Conservation (phyloP, 208 protist species). For the Novymonas esmeraldas region DNA sequence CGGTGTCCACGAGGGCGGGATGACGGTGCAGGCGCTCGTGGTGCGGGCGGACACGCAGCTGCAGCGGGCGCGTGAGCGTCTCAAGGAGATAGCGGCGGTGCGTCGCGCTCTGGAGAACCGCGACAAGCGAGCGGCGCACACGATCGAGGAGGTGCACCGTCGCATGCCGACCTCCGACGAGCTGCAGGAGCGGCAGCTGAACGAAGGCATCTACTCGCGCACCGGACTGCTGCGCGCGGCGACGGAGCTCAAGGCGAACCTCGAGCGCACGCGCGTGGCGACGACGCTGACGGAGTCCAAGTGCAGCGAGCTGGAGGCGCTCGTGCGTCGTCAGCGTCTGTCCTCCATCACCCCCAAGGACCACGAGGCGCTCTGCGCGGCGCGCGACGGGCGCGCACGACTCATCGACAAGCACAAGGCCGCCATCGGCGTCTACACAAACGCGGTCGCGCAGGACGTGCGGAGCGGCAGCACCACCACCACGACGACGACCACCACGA, state of each 20-base stretch:
- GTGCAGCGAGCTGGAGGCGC: conserved; percentile 50
- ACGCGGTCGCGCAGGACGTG: conserved; percentile 26
- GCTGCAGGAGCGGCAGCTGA: conserved; percentile 52
- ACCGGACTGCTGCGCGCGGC: conserved; percentile 47
- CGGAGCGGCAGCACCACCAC: not conserved
- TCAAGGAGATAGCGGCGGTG: conserved; percentile 43
- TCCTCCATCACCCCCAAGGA: conserved; percentile 53
- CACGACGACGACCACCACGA: too few relatives aligned
- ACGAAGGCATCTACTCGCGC: conserved; percentile 74
- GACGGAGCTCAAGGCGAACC: conserved; percentile 33
- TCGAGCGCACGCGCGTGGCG: conserved; percentile 33
- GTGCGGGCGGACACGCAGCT: conserved; percentile 53
- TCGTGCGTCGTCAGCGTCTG: conserved; percentile 30
- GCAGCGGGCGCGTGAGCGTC: conserved; percentile 33
- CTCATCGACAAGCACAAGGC: conserved; percentile 27
- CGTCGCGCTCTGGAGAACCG: conserved; percentile 51
- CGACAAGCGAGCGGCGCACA: conserved; percentile 67
- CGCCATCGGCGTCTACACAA: conserved; percentile 56
- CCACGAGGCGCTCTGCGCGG: conserved; percentile 44
- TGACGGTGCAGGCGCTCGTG: conserved; percentile 40
- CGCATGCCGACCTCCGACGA: conserved; percentile 37
- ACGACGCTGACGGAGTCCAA: conserved; percentile 32
- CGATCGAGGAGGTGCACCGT: conserved; percentile 57
- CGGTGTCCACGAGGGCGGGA: not conserved
- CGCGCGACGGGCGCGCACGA: conserved; percentile 34